phyloP scores from a whole-genome alignment of 495 filamentous ascomycete species.

The Viridothelium virens region DNA sequence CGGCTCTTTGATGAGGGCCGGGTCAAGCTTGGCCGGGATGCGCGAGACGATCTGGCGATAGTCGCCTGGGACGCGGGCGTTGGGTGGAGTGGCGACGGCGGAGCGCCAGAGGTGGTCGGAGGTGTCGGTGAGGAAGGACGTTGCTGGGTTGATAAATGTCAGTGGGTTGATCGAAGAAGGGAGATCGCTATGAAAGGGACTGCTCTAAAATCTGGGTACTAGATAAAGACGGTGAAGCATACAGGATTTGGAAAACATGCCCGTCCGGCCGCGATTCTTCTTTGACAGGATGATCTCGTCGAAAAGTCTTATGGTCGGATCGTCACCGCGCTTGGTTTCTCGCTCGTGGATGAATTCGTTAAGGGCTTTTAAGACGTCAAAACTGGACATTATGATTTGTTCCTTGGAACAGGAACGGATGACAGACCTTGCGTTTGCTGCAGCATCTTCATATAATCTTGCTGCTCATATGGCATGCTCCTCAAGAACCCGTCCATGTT shows the following conservation, averaged over 20 bases:
- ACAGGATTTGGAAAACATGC: conserved; percentile 38
- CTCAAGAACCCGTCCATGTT: conserved; percentile 89
- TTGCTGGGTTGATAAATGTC: conserved; percentile 29
- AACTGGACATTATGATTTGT: background rate
- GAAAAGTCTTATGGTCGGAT: conserved; percentile 75
- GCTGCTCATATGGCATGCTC: conserved; percentile 83
- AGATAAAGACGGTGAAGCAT: background rate
- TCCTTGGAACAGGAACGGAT: background rate
- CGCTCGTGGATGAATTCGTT: conserved; percentile 96
- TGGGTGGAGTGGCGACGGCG: conserved; percentile 70
- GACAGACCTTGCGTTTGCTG: conserved; percentile 83
- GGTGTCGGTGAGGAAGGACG: conserved; percentile 74
- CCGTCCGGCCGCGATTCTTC: conserved; percentile 65
- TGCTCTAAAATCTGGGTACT: background rate
- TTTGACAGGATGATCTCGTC: conserved; percentile 95
- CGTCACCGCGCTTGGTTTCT: conserved; percentile 55
- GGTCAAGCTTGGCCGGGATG: conserved; percentile 78
- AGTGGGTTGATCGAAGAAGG: background rate
- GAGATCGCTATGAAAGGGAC: background rate
- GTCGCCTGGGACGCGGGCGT: conserved; percentile 65
- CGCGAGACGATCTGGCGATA: conserved; percentile 48
- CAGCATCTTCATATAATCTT: conserved; percentile 78
- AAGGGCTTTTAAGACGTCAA: conserved; percentile 52
- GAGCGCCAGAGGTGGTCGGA: conserved; percentile 90
- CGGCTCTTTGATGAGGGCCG: conserved; percentile 74